Conservation (phyloP, 345 rosid genomes). For the Populus euphratica region DNA sequence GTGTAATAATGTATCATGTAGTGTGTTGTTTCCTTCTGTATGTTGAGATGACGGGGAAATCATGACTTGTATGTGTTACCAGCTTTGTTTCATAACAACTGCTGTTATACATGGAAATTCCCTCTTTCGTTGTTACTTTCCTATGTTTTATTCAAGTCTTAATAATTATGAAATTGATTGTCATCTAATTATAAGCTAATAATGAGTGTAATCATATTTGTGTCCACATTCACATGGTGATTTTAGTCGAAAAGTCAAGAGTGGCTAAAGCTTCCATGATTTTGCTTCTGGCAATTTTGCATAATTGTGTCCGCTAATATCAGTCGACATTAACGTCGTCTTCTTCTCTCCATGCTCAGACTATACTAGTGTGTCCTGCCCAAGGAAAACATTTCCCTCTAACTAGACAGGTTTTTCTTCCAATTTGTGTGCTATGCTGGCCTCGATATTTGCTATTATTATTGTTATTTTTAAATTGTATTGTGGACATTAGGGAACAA, state of each 20-base stretch:
- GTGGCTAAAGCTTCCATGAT: slow-evolving; percentile 26
- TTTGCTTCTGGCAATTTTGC: slow-evolving; percentile 22
- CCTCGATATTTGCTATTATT: not conserved
- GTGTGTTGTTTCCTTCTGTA: slow-evolving; percentile 55
- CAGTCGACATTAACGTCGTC: not conserved
- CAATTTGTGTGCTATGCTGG: not conserved
- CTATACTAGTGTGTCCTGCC: not conserved
- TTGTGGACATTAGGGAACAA: not conserved
- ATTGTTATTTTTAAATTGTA: too few relatives aligned
- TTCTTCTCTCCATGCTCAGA: not conserved
- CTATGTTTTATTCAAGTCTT: slow-evolving; percentile 17
- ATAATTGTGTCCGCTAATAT: not conserved
- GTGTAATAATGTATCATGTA: slow-evolving; percentile 52
- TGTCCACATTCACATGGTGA: slow-evolving; percentile 23
- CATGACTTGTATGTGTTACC: slow-evolving; percentile 45
- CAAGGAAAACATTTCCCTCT: not conserved
- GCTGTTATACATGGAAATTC: slow-evolving; percentile 38
- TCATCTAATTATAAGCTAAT: slow-evolving; percentile 30
- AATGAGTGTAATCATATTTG: slow-evolving; percentile 26
- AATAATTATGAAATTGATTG: slow-evolving; percentile 31
- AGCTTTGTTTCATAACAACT: slow-evolving; percentile 38
- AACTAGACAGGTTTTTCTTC: too few relatives aligned
- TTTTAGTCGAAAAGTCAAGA: slow-evolving; percentile 8
- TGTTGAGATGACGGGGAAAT: slow-evolving; percentile 42
- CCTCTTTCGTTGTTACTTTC: slow-evolving; percentile 9